A percentile compares a stretch with the other conserved stretches of the same genome.
Conservation (phyloP, 139 green algal genomes). For the Chlorella vulgaris region DNA sequence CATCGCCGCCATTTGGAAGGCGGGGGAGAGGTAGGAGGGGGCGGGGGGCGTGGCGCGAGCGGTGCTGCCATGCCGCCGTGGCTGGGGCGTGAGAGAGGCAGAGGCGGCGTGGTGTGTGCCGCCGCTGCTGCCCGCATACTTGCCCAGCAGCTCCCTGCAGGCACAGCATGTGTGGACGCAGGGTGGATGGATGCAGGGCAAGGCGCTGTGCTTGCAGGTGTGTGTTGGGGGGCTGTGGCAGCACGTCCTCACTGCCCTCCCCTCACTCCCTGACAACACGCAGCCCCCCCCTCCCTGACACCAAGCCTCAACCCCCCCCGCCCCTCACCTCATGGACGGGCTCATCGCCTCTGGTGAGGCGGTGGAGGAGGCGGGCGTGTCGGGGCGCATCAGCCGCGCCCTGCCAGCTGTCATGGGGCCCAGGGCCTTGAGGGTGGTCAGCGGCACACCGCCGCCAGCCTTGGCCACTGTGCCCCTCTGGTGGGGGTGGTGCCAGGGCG, state of each 20-base stretch:
- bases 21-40: conserved; percentile 29
- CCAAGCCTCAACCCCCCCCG: too few species aligned
- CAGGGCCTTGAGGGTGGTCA: conserved; percentile 28
- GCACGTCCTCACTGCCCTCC: too few species aligned
- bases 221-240: too few species aligned
- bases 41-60: neutral
- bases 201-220: neutral
- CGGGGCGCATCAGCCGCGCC: conserved; percentile 9
- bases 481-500: neutral
- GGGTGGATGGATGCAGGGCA: neutral
- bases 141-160: conserved; percentile 45
- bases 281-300: too few species aligned
- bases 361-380: conserved; percentile 25
- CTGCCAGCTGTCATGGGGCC: conserved; percentile 34
- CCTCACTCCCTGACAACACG: too few species aligned
- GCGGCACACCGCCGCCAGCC: neutral
- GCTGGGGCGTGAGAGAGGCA: neutral
- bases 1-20: conserved; percentile 34
- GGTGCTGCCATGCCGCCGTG: neutral
- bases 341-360: conserved; percentile 39
- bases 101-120: neutral
- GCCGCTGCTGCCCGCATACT: conserved; percentile 35
- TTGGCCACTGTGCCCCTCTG: neutral
- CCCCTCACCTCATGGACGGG: conserved; percentile 41
- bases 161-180: neutral